Conservation (phyloP, 164 flowering plant species). For the Nymphaea thermarum region DNA sequence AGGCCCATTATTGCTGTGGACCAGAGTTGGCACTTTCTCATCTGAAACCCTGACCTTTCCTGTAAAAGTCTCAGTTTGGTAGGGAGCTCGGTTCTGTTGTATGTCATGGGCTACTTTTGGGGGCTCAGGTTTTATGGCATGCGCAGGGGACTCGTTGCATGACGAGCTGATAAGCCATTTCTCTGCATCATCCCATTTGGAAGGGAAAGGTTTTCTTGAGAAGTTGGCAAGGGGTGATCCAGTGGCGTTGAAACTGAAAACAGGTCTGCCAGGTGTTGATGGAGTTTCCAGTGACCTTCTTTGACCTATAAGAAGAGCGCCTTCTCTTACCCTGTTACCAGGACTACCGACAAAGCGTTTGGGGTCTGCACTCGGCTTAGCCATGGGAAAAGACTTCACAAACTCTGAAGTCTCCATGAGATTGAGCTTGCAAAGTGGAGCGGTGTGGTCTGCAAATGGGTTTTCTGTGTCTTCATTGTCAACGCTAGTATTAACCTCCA, state of each 20-base stretch:
- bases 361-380: slow-evolving; percentile 6
- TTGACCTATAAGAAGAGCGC: slow-evolving; percentile 8
- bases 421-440: slow-evolving; percentile 72
- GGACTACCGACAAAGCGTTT: neutral
- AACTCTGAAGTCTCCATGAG: slow-evolving; percentile 83
- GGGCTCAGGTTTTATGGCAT: slow-evolving; percentile 21
- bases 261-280: slow-evolving; percentile 78
- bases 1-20: slow-evolving; percentile 23
- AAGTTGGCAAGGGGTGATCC: slow-evolving; percentile 19
- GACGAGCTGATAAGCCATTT: slow-evolving; percentile 71
- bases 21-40: slow-evolving; percentile 26
- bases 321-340: neutral
- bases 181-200: slow-evolving; percentile 97
- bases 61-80: slow-evolving; percentile 27
- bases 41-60: slow-evolving; percentile 41
- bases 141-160: slow-evolving; percentile 68
- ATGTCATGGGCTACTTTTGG: slow-evolving; percentile 13
- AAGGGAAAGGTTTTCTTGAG: slow-evolving; percentile 59
- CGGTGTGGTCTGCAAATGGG: slow-evolving; percentile 48
- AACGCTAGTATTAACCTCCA: slow-evolving; percentile 24
- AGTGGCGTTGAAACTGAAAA: slow-evolving; percentile 51
- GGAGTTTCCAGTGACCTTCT: slow-evolving; percentile 55
- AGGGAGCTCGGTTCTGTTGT: slow-evolving; percentile 22
- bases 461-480: slow-evolving; percentile 24
- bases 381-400: slow-evolving; percentile 58